Percentiles rank a stretch among this genome's conserved stretches.
Evolutionary conservation across 2,329 filamentous ascomycete species (phyloP).

Genomic region (Dendrostoma leiphaemia): DNA sequence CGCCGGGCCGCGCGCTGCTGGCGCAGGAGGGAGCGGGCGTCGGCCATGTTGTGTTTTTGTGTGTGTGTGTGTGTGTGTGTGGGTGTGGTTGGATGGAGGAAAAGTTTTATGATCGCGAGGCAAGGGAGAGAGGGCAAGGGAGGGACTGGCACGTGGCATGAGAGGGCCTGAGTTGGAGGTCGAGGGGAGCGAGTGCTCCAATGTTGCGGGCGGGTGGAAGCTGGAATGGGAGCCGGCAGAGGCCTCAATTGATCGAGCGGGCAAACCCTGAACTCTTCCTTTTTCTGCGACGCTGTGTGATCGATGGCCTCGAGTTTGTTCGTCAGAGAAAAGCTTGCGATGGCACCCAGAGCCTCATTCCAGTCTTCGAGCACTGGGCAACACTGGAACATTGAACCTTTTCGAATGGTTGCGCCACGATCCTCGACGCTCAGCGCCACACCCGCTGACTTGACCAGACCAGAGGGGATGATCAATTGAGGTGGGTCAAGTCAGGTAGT

Average conservation of each 20-base stretch:
- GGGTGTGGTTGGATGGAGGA: no score
- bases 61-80: background rate
- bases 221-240: background rate
- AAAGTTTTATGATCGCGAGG: no score
- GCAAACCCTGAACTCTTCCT: no score
- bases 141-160: background rate
- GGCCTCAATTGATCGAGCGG: no score
- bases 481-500: no score
- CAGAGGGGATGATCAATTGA: no score
- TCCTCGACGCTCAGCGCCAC: background rate
- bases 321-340: background rate
- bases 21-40: slow-evolving; percentile 76
- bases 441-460: background rate
- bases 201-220: background rate
- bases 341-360: background rate
- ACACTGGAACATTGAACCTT: background rate
- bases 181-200: background rate
- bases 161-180: background rate
- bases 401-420: background rate
- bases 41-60: slow-evolving; percentile 56
- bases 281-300: background rate
- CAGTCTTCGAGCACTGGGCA: background rate
- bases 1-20: slow-evolving; percentile 73
- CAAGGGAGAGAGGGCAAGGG: no score
- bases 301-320: background rate